Evolutionary conservation across 345 rosid genomes (phyloP).

Genomic region (Brassica cretica): DNA sequence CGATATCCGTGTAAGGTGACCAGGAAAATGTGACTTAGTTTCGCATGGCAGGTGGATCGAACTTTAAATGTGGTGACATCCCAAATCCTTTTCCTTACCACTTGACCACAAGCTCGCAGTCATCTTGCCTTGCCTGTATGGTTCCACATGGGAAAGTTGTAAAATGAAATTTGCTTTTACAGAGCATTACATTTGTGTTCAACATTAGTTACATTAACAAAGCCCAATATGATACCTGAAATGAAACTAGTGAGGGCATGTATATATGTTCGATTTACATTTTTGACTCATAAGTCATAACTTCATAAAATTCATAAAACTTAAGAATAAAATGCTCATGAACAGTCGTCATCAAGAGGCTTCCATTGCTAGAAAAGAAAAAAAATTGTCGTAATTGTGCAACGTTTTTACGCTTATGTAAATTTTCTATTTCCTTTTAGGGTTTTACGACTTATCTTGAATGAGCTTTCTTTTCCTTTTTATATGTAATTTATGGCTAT

Average conservation of each 20-base stretch:
- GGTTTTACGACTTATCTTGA: neutral
- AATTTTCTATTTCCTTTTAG: too few relatives aligned
- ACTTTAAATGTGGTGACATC: too few relatives aligned
- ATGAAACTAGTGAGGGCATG: neutral
- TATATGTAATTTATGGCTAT: too few relatives aligned
- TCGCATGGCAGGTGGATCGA: too few relatives aligned
- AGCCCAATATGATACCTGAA: neutral
- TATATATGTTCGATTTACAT: neutral
- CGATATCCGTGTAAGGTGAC: too few relatives aligned
- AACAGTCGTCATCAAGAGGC: neutral
- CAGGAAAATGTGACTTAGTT: too few relatives aligned
- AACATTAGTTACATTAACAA: neutral
- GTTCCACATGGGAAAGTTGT: neutral
- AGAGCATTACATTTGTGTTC: neutral
- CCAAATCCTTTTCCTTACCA: too few relatives aligned
- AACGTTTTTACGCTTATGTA: neutral
- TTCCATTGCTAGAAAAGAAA: neutral
- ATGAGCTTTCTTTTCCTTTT: too few relatives aligned
- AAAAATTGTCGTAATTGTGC: neutral
- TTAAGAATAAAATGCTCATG: too few relatives aligned
- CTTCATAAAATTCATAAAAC: neutral
- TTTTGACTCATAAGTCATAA: neutral
- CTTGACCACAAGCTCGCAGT: too few relatives aligned
- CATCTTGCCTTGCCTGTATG: neutral
- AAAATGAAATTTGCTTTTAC: neutral